Percentiles rank a stretch among this genome's conserved stretches.
Conservation (phyloP, 2,329 filamentous ascomycete species). For the Amauroascus niger region DNA sequence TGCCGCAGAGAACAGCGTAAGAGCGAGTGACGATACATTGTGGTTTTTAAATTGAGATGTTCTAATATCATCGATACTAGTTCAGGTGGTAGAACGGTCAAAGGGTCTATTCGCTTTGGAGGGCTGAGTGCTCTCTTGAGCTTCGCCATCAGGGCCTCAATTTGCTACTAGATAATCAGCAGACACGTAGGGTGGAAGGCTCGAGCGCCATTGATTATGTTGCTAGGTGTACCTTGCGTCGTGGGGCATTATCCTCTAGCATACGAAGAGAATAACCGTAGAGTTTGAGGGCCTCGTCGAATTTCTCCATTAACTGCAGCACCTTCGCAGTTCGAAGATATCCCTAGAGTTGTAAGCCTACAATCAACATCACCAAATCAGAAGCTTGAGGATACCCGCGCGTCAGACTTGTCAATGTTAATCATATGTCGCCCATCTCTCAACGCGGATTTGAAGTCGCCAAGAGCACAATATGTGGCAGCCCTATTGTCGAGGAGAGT, state of each 20-base stretch:
- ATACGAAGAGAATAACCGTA: conserved; percentile 50
- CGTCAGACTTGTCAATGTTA: conserved; percentile 40
- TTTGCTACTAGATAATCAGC: conserved; percentile 25
- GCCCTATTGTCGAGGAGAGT: conserved; percentile 47
- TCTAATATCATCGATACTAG: conserved; percentile 44
- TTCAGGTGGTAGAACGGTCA: conserved; percentile 46
- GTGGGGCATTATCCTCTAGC: conserved; percentile 35
- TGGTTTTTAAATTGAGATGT: conserved; percentile 44
- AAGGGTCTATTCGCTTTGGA: conserved; percentile 37
- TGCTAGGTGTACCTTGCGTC: conserved; percentile 22
- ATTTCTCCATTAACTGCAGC: conserved; percentile 40
- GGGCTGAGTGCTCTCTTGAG: conserved; percentile 22
- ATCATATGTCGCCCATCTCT: conserved; percentile 51
- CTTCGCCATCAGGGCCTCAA: conserved; percentile 41
- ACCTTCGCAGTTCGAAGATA: conserved; percentile 48
- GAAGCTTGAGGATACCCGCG: conserved; percentile 32
- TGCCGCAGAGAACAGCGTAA: background rate
- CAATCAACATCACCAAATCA: background rate
- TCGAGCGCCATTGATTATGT: conserved; percentile 2
- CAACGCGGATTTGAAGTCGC: conserved; percentile 43
- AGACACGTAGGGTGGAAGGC: background rate
- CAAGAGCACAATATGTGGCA: conserved; percentile 46
- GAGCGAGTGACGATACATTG: conserved; percentile 31
- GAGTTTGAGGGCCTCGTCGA: conserved; percentile 45
- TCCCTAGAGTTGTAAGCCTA: conserved; percentile 29